Evolutionary conservation across 305 asterid genomes (phyloP).

Genomic region (Fraxinus albicans): DNA sequence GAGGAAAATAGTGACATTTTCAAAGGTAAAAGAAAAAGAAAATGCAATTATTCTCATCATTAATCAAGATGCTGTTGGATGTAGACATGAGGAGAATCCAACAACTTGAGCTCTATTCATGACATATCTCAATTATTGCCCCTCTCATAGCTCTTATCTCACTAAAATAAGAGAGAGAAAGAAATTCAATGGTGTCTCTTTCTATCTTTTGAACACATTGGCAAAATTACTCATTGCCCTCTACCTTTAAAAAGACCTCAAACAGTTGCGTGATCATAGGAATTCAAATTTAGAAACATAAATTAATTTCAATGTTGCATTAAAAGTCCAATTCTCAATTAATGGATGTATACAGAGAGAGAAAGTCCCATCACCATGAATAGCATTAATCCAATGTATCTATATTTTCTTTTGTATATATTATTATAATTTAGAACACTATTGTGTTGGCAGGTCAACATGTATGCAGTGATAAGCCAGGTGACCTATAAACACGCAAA

Average conservation of each 20-base stretch:
- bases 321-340: too few relatives aligned
- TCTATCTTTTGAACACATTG: too few relatives aligned
- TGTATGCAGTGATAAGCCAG: not conserved
- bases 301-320: too few relatives aligned
- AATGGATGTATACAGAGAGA: too few relatives aligned
- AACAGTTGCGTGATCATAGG: not conserved
- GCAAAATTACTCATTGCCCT: too few relatives aligned
- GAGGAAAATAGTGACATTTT: not conserved
- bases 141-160: not conserved
- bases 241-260: too few relatives aligned
- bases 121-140: not conserved
- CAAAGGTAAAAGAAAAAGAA: not conserved
- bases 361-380: too few relatives aligned
- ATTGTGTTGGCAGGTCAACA: not conserved
- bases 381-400: too few relatives aligned
- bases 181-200: too few relatives aligned
- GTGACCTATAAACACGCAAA: not conserved
- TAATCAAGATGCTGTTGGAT: not conserved
- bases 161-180: not conserved
- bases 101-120: not conserved
- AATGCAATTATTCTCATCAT: not conserved
- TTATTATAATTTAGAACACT: too few relatives aligned
- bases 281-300: too few relatives aligned
- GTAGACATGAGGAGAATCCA: not conserved
- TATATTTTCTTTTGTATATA: too few relatives aligned